Base-by-base conservation (phyloP, 257 asterid species). In the Forsythia suspensa region DNA sequence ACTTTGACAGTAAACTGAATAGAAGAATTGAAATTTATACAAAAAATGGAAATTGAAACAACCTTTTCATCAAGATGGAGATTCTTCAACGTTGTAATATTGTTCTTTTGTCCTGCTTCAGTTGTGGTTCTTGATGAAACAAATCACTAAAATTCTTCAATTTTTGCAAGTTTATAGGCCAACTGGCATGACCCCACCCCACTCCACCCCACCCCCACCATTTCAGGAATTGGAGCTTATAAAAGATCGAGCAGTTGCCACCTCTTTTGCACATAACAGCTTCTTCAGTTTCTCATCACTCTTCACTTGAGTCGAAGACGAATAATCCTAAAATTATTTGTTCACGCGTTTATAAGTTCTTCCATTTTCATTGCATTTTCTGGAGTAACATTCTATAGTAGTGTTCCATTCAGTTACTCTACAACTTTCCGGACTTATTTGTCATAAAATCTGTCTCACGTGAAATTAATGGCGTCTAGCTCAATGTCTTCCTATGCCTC, bases 81-180 rank as follows among this genome's bases (percentile, higher is more conserved):
- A 75, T 76, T 75, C 83, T 75, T 68, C 68, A 70, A 61, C 21
- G 57, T 65, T 37, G 82, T 38, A 65, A 46, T 13, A 66, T 59
- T 59, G 36, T 70, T 70, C 69, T 63, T 42, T 81, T 72, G 71
- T 77, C 83, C 70, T 81, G 4, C 80, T 74, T 38, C 83, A 76
- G 76, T 72, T 89, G 95, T 89, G 97, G 96, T 85, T 87, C 91
- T 85, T 72, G 73, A 80, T 70, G 12, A 72, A 67, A 82, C 90
- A 84, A 87, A 84, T 82, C 88, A 84, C 84, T 72, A 80, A 77
- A 84, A 83, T 85, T 90, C 82, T 84, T 77, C 79, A 73, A 68
- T 48, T 41, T 82, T 78, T 81, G 80, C 79, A 82, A 83, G 52
- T 74, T 66, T 41, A 81, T 75, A 37, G 57, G 81, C 87, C 86